These are phyloP conservation scores for Rhodotorula paludigena DNA, from an alignment of 768 basidiomycete species.

Conservation along the genomic window DNA sequence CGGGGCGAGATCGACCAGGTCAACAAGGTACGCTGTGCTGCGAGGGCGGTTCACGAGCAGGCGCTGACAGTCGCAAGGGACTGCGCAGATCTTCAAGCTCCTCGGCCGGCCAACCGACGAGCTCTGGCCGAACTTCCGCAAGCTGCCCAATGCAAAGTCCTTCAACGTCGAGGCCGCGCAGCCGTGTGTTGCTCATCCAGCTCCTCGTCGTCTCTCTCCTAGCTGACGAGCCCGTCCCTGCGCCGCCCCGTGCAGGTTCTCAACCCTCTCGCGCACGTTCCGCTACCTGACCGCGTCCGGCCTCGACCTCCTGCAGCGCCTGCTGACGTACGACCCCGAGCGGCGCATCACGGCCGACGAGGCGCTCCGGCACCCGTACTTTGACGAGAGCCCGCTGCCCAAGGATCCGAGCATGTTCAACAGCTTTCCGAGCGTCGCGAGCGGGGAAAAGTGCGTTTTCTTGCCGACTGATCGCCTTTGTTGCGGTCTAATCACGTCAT, in stretches of 20 bases:
- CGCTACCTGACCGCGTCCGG: slow-evolving; percentile 76
- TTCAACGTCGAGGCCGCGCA: slow-evolving; percentile 52
- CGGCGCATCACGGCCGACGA: slow-evolving; percentile 81
- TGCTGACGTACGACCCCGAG: slow-evolving; percentile 85
- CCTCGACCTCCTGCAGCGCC: slow-evolving; percentile 70
- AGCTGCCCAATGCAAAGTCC: slow-evolving; percentile 73
- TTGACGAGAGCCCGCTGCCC: slow-evolving; percentile 84
- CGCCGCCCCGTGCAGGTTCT: slow-evolving; percentile 44
- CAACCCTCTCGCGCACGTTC: slow-evolving; percentile 70
- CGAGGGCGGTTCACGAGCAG: neutral
- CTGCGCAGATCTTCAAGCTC: slow-evolving; percentile 73
- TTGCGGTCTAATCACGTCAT: no score
- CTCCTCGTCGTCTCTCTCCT: neutral
- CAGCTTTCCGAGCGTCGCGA: slow-evolving; percentile 91
- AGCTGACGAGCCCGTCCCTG: neutral
- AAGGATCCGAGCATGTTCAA: slow-evolving; percentile 95
- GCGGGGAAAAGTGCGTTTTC: slow-evolving; percentile 79
- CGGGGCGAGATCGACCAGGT: slow-evolving; percentile 88
- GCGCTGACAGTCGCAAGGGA: neutral
- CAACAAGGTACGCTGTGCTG: slow-evolving; percentile 55
- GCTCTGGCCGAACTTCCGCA: slow-evolving; percentile 78
- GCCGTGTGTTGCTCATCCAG: slow-evolving; percentile 37
- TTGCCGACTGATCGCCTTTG: neutral
- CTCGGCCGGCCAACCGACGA: slow-evolving; percentile 83
- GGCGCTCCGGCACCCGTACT: slow-evolving; percentile 74